phyloP scores from a whole-genome alignment of 2,329 filamentous ascomycete genomes.

The Chaetomium globosum region DNA sequence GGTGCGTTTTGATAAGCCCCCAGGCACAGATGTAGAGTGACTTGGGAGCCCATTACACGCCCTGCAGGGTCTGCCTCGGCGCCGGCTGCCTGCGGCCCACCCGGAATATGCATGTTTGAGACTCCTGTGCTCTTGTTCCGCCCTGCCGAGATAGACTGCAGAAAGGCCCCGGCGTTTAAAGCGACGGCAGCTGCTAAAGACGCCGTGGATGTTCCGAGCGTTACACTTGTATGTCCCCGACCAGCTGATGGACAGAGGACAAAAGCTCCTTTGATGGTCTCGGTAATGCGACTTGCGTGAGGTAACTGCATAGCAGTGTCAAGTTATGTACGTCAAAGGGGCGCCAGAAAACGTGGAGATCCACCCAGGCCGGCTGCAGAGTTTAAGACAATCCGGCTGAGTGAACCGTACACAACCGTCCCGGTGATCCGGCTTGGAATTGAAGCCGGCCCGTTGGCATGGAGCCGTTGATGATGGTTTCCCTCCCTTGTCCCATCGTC shows the following conservation, averaged over 20 bases:
- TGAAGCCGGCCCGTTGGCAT: slow-evolving; percentile 2
- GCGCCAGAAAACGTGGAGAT: slow-evolving; percentile 27
- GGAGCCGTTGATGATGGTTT: neutral
- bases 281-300: slow-evolving; percentile 23
- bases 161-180: slow-evolving; percentile 28
- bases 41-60: slow-evolving; percentile 25
- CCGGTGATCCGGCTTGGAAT: slow-evolving; percentile 18
- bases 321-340: slow-evolving; percentile 32
- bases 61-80: slow-evolving; percentile 21
- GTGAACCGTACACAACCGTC: slow-evolving; percentile 19
- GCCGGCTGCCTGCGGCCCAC: slow-evolving; percentile 28
- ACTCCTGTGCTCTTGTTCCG: slow-evolving; percentile 24
- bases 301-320: slow-evolving; percentile 28
- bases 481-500: neutral
- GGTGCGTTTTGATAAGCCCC: slow-evolving; percentile 22
- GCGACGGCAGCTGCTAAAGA: slow-evolving; percentile 28
- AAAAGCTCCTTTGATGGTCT: slow-evolving; percentile 21
- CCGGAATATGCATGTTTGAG: slow-evolving; percentile 29
- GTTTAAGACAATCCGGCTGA: slow-evolving; percentile 25
- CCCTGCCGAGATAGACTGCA: slow-evolving; percentile 26
- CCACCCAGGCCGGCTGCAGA: slow-evolving; percentile 22
- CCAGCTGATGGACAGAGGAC: slow-evolving; percentile 16
- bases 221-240: slow-evolving; percentile 9
- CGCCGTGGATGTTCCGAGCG: slow-evolving; percentile 22
- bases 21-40: slow-evolving; percentile 17